Base-by-base conservation (phyloP, 176 grass and related monocot genomes). In the Saccharum spontaneum region DNA sequence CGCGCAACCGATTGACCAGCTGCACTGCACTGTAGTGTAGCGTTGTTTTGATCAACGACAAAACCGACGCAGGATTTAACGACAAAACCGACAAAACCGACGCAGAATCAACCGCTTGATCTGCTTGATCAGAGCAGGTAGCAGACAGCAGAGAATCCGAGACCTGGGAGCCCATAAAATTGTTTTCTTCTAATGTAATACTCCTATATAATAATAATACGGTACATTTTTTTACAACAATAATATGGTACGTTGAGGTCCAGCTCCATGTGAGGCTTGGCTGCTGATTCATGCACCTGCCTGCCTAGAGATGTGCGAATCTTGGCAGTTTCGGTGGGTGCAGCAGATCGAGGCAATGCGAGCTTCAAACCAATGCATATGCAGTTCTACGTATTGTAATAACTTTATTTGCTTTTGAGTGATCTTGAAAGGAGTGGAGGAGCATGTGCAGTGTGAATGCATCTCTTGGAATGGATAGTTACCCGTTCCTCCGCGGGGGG, bases 81-180 rank as follows among this genome's bases (percentile, higher is more conserved):
- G n/a, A n/a, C n/a, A n/a, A n/a, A n/a, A n/a, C n/a, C 22, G 41
- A 73, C 40, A 73, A 73, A 73, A 17, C 62, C 44, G 43, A 68
- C 28, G 28, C 28, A 9, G 15, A 14, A 37, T 48, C n/a, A n/a
- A n/a, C n/a, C n/a, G n/a, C n/a, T n/a, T n/a, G n/a, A n/a, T n/a
- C n/a, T n/a, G n/a, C n/a, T n/a, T 22, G 28, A 73, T 28, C 28
- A 28, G 38, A 20, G 78, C 43, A 67, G 15, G 4, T 11, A 24
- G 75, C 1, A 18, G n/a, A 62, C 79, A 54, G 14, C 20, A 69
- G 79, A 69, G 79, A 69, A 81, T 70, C 79, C 79, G 79, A 81
- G 79, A 70, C 44, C 64, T 69, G 20, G 79, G 70, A 39, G 2
- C 13, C 45, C 46, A 16, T 81, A 81, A 39, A 39, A 38, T 36